Evolutionary conservation across 306 rosid species (phyloP).

Genomic region (Carpinus fangiana): DNA sequence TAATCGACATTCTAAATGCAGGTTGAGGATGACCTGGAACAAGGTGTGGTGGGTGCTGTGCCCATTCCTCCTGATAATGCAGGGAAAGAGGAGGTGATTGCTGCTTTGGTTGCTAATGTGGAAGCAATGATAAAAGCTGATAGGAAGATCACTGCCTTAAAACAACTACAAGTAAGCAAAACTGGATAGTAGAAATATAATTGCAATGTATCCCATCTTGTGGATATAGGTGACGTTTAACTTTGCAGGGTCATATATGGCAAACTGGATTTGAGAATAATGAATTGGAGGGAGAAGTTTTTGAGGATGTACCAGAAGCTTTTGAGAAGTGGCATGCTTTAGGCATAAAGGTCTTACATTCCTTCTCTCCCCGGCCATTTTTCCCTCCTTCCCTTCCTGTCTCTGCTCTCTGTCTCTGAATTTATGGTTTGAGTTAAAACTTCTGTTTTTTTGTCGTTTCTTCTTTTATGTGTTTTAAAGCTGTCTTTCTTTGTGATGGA

Average conservation of each 20-base stretch:
- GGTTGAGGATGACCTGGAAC: conserved; percentile 84
- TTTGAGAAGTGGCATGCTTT: conserved; percentile 76
- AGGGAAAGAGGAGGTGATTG: conserved; percentile 78
- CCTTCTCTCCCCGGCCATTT: conserved; percentile 12
- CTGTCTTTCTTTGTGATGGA: conserved; percentile 10
- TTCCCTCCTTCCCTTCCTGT: conserved; percentile 12
- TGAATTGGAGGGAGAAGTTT: conserved; percentile 81
- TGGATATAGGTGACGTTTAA: conserved; percentile 30
- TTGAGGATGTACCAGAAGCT: conserved; percentile 91
- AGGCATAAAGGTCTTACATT: conserved; percentile 68
- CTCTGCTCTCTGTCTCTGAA: conserved; percentile 3
- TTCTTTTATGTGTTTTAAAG: background rate
- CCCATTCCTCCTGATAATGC: conserved; percentile 78
- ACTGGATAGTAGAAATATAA: conserved; percentile 11
- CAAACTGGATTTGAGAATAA: conserved; percentile 76
- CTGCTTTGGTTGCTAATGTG: conserved; percentile 77
- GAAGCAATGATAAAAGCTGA: conserved; percentile 96
- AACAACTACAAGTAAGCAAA: conserved; percentile 85
- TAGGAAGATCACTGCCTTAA: conserved; percentile 83
- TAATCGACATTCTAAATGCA: conserved; percentile 32
- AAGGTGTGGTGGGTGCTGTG: conserved; percentile 69
- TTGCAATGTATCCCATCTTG: conserved; percentile 16
- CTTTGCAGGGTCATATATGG: conserved; percentile 94
- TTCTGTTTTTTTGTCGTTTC: conserved; percentile 17
- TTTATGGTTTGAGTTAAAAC: background rate